phyloP scores from a whole-genome alignment of 2,329 filamentous ascomycete species.

The Didymella arachidicola region DNA sequence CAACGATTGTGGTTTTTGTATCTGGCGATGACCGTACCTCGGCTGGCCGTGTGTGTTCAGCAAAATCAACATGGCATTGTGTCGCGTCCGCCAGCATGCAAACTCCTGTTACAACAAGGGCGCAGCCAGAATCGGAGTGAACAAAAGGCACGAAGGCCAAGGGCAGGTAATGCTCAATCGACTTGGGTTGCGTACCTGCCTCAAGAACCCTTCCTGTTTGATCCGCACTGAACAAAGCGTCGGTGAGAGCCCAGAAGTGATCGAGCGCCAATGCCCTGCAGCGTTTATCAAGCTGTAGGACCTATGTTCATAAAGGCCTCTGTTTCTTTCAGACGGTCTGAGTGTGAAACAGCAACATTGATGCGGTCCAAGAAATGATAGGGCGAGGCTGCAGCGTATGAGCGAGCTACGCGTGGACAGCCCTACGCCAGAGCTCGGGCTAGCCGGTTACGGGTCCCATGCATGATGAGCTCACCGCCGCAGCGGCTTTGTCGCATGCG shows the following conservation, averaged over 20 bases:
- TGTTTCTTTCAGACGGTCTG: background rate
- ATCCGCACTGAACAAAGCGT: background rate
- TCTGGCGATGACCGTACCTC: background rate
- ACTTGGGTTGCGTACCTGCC: background rate
- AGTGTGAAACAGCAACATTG: conserved; percentile 1
- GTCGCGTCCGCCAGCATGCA: background rate
- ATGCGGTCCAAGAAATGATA: conserved; percentile 6
- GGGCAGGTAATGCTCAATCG: too few species aligned
- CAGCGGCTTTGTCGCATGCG: conserved; percentile 13
- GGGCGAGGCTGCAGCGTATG: conserved; percentile 7
- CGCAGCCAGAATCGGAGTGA: background rate
- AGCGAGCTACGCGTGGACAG: background rate
- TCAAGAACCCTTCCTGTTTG: background rate
- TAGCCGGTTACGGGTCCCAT: conserved; percentile 10
- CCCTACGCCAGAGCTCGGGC: conserved; percentile 5
- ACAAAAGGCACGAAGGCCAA: background rate
- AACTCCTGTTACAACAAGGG: background rate
- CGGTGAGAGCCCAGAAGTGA: background rate
- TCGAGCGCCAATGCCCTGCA: background rate
- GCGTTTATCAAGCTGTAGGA: background rate
- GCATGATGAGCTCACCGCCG: conserved; percentile 23
- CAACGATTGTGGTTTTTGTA: background rate
- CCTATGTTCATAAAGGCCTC: background rate
- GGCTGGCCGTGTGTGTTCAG: background rate
- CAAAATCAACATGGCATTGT: background rate